Evolutionary conservation across 2,329 filamentous ascomycete species (phyloP), one percentile per base, ranked within the genome.

Genomic region (Nemania diffusa): DNA sequence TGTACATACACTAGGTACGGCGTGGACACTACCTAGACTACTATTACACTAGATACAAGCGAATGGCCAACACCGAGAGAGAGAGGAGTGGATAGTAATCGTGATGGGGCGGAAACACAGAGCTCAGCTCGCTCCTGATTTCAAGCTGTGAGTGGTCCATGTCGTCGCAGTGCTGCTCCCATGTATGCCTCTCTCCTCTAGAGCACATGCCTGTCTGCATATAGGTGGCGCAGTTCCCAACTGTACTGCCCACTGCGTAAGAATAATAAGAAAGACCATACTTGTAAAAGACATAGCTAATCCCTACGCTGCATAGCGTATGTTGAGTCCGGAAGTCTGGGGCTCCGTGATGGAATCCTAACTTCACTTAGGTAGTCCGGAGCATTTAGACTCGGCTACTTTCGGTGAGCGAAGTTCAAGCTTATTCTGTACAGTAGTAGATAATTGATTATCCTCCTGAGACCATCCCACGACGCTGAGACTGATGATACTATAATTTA

Each of bases 41-140:
- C 7, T 20, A 7, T 20, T n/a, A 50, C n/a, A 44, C 40, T 22
- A 50, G 52, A 44, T 22, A 24, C 20, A 57, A 51, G 50, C 51
- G 42, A 46, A 57, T 51, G 46, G 57, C 57, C 55, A 62, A 44
- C 57, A 42, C 48, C 37, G 53, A 42, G 59, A 24, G 7, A 58
- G 53, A 42, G 59, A 24, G 7, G 63, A 59, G 65, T 68, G 66
- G 57, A 57, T 42, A 62, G 55, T 61, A 65, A 64, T 67, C 56
- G 51, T 40, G 65, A 61, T n/a, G 59, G 61, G 65, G 60, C 34
- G 50, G 57, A 27, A 27, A 29, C 46, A 27, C 26, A 17, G 20
- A 48, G 22, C 51, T 60, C 61, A 64, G 40, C 40, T 44, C 40
- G 57, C 53, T 44, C 52, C 53, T 29, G 32, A 24, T 52, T 13